Base-by-base conservation (phyloP, 306 rosid genomes). In the Lathyrus oleraceus region DNA sequence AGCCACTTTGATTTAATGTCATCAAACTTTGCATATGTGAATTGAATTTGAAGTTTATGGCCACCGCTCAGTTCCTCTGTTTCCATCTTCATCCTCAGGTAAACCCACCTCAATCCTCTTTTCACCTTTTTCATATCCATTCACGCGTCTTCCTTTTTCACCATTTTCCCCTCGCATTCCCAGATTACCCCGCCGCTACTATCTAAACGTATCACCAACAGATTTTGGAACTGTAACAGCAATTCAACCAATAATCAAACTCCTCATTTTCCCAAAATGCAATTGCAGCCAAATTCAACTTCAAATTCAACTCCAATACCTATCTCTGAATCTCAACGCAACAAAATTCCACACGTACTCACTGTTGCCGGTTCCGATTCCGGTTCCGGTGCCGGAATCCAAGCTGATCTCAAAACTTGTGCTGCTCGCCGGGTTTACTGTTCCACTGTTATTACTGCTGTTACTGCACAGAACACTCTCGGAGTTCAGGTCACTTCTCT, bases 381-480 rank as follows among this genome's bases (percentile, higher is more conserved):
- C 10, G 96, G 97, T 21, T 90, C 84, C 10, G 98, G 98, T 27
- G 97, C 97, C 32, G 98, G 98, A 72, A 90, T 93, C 61, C 98
- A 93, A 82, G 97, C 98, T 0, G 98, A 93, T 57, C 85, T 93
- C 1, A 93, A 88, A 74, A 81, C 98, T 23, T 93, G 98, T 60
- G 90, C 97, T 16, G 89, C 97, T 2, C 87, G 83, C n/a, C 77
- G 82, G 8, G 96, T 93, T 43, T 90, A 84, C 71, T 93, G 98
- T 78, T 93, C 98, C n/a, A 90, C 98, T 28, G 97, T 84, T 61
- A 83, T 93, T 1, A 90, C 98, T 65, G 92, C 97, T 76, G 79
- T 93, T 39, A 93, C 98, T 53, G 98, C 98, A 35, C 97, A 93
- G 68, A 93, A 93, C 82, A 93, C 97, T 3, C 78, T 67, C 72